phyloP scores from a whole-genome alignment of 2,329 filamentous ascomycete species.

The Microcera coccophila region DNA sequence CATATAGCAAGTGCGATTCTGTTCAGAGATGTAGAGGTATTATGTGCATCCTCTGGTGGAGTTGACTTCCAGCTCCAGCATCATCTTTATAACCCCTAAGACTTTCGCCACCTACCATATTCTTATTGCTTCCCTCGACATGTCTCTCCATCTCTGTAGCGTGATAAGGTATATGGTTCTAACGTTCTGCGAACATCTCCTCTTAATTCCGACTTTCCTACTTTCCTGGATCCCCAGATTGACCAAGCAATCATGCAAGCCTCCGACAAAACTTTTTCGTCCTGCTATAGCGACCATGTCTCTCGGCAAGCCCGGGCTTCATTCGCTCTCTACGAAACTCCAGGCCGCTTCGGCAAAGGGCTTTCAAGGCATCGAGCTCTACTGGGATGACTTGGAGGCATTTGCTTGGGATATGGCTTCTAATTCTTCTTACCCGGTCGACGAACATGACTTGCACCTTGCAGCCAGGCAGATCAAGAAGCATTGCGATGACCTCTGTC shows the following conservation, averaged over 20 bases:
- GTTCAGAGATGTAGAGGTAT: too few species aligned
- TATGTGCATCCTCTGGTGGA: too few species aligned
- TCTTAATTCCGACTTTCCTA: too few species aligned
- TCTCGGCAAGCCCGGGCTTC: slow-evolving; percentile 12
- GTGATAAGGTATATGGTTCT: too few species aligned
- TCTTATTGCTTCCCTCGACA: too few species aligned
- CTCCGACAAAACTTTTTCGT: background rate
- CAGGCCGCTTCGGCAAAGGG: slow-evolving; percentile 8
- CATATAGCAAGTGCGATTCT: too few species aligned
- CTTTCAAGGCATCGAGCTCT: slow-evolving; percentile 20
- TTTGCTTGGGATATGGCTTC: background rate
- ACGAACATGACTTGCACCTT: slow-evolving; percentile 2
- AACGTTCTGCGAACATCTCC: too few species aligned
- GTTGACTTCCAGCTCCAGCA: too few species aligned
- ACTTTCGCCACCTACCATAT: too few species aligned
- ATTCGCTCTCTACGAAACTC: slow-evolving; percentile 18
- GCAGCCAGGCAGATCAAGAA: slow-evolving; percentile 5
- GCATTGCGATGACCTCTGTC: slow-evolving; percentile 5
- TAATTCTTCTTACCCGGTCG: background rate
- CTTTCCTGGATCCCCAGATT: background rate
- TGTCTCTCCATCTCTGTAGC: too few species aligned
- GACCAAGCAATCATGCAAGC: background rate
- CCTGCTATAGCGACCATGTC: slow-evolving; percentile 23
- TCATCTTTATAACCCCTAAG: too few species aligned
- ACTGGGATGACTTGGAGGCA: slow-evolving; percentile 18